phyloP scores from a whole-genome alignment of 2,329 filamentous ascomycete species.

The Acrocalymma vagum region DNA sequence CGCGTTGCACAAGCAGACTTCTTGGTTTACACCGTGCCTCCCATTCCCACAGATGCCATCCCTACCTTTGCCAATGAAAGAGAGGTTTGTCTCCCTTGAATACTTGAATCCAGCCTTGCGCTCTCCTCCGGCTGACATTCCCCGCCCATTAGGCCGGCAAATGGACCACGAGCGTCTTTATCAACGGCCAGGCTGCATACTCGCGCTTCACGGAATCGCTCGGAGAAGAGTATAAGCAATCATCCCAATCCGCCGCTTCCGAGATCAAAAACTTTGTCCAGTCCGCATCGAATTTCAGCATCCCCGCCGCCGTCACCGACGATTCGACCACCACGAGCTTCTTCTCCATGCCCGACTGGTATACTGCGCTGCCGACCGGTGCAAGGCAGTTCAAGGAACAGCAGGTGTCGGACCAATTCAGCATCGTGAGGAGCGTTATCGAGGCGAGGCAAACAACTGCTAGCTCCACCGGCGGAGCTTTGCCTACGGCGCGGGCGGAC shows the following conservation, averaged over 20 bases:
- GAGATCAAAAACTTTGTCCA: conserved; percentile 34
- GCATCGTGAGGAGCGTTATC: conserved; percentile 34
- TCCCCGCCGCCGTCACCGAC: conserved; percentile 35
- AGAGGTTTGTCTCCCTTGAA: conserved; percentile 22
- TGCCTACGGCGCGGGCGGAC: conserved; percentile 29
- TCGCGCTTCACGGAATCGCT: conserved; percentile 25
- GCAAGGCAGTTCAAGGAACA: conserved; percentile 40
- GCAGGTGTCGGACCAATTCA: conserved; percentile 40
- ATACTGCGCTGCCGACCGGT: conserved; percentile 35
- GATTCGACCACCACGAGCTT: conserved; percentile 27
- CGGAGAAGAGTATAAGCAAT: conserved; percentile 35
- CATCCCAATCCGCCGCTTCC: conserved; percentile 32
- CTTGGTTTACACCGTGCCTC: conserved; percentile 40
- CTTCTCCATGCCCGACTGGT: conserved; percentile 35
- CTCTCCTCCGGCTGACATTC: conserved; percentile 5
- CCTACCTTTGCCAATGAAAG: conserved; percentile 31
- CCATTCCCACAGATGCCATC: conserved; percentile 36
- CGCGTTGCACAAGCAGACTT: conserved; percentile 33
- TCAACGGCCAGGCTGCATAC: conserved; percentile 35
- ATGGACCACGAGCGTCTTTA: conserved; percentile 38
- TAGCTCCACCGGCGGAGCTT: conserved; percentile 24
- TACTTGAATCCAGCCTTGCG: neutral
- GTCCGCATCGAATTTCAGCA: conserved; percentile 32
- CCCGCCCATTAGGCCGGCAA: conserved; percentile 25
- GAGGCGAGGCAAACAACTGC: conserved; percentile 20